Conservation (phyloP, 257 asterid species). For the Nicotiana undulata region DNA sequence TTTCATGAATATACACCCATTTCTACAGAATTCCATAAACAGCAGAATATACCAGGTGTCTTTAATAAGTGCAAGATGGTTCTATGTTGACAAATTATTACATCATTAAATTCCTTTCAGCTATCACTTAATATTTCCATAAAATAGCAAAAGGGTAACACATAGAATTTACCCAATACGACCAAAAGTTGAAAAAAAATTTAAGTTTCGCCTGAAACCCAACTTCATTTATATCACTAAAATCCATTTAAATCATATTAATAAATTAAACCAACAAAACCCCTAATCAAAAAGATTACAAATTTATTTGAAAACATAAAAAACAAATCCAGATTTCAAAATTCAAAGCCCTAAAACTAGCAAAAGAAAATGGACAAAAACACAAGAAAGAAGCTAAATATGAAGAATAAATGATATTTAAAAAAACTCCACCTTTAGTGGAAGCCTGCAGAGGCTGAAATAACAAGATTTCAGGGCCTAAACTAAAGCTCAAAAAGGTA, state of each 20-base stretch:
- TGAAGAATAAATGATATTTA: neutral
- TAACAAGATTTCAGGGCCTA: neutral
- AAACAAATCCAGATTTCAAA: neutral
- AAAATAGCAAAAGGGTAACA: neutral
- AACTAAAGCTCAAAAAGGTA: neutral
- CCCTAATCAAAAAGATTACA: neutral
- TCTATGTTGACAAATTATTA: neutral
- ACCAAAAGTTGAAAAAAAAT: neutral
- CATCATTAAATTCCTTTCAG: neutral
- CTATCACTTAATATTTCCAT: neutral
- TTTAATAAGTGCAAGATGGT: neutral
- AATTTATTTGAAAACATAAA: neutral
- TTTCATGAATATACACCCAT: neutral
- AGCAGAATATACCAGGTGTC: conserved; percentile 1
- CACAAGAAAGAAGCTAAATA: neutral
- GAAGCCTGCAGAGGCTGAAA: neutral
- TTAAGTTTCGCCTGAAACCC: neutral
- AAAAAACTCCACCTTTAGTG: neutral
- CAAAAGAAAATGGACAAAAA: neutral
- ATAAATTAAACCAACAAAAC: neutral
- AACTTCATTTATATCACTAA: neutral
- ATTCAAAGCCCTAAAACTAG: neutral
- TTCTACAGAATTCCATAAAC: neutral
- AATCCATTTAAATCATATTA: neutral
- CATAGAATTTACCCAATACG: neutral